These are phyloP conservation scores for Coniferiporia sulphurascens DNA, from an alignment of 1,284 basidiomycete genomes.

Conservation along the genomic window DNA sequence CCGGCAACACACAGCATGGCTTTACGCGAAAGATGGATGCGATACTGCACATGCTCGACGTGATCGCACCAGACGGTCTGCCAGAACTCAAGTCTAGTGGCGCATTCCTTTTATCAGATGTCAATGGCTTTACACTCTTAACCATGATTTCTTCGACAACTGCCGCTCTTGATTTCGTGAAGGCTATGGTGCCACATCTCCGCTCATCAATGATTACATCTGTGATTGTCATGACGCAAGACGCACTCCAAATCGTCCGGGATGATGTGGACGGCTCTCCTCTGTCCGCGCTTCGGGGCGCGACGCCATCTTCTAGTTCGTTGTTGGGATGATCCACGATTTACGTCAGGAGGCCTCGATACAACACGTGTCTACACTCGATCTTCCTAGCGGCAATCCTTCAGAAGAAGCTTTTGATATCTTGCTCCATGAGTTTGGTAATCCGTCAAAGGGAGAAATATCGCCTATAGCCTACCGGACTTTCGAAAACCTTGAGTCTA, in stretches of 20 bases:
- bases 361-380: neutral
- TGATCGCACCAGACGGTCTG: constrained; percentile 23
- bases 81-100: constrained; percentile 24
- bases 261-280: neutral
- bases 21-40: constrained; percentile 32
- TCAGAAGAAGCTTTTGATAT: neutral
- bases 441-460: neutral
- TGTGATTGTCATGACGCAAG: neutral
- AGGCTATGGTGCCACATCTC: constrained; percentile 3
- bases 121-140: constrained; percentile 24
- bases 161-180: constrained; percentile 1
- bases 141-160: neutral
- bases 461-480: constrained; percentile 8
- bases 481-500: neutral
- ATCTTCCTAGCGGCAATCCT: neutral
- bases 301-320: neutral
- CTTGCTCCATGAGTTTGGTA: constrained; percentile 2
- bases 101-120: constrained; percentile 30
- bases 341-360: constrained; percentile 5
- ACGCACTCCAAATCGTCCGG: constrained; percentile 1
- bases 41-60: constrained; percentile 33
- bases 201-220: neutral
- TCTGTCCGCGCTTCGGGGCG: too few species aligned
- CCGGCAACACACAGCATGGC: constrained; percentile 26
- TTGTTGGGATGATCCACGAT: constrained; percentile 12